These are phyloP conservation scores for Phymatotrichopsis omnivora DNA, from an alignment of 2,329 filamentous ascomycete genomes.

Conservation along the genomic window DNA sequence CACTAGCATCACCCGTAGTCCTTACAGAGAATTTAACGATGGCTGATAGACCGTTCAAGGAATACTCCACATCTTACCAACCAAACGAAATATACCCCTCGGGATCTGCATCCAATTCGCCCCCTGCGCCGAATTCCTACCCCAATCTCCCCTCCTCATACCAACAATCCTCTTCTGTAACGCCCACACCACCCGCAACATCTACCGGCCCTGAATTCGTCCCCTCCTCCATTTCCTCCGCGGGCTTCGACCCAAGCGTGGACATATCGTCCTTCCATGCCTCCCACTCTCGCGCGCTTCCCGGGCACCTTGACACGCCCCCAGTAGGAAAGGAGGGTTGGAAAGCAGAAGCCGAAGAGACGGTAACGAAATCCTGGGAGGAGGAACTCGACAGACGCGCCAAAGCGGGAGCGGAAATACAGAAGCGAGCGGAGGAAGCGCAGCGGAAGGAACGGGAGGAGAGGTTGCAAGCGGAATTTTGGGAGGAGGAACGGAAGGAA, in stretches of 20 bases:
- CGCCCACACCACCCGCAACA: conserved; percentile 1
- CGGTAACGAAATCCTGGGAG: conserved; percentile 26
- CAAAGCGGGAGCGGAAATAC: conserved; percentile 23
- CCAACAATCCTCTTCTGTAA: neutral
- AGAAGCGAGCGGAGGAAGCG: conserved; percentile 24
- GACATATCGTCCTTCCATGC: conserved; percentile 26
- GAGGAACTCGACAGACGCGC: conserved; percentile 26
- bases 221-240: conserved; percentile 19
- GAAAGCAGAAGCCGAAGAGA: conserved; percentile 21
- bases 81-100: conserved; percentile 7
- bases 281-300: conserved; percentile 20
- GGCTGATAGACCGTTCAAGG: conserved; percentile 19
- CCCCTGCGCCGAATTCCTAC: neutral
- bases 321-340: conserved; percentile 19
- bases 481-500: conserved; percentile 23
- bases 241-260: conserved; percentile 19
- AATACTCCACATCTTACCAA: conserved; percentile 22
- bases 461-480: conserved; percentile 25
- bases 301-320: conserved; percentile 11
- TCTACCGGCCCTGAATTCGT: conserved; percentile 1
- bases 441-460: conserved; percentile 20
- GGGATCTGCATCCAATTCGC: neutral
- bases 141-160: neutral
- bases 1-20: neutral
- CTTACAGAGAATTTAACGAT: conserved; percentile 11